These are phyloP conservation scores for Metarhizium humberi DNA, from an alignment of 2,329 filamentous ascomycete genomes.

Conservation along the genomic window DNA sequence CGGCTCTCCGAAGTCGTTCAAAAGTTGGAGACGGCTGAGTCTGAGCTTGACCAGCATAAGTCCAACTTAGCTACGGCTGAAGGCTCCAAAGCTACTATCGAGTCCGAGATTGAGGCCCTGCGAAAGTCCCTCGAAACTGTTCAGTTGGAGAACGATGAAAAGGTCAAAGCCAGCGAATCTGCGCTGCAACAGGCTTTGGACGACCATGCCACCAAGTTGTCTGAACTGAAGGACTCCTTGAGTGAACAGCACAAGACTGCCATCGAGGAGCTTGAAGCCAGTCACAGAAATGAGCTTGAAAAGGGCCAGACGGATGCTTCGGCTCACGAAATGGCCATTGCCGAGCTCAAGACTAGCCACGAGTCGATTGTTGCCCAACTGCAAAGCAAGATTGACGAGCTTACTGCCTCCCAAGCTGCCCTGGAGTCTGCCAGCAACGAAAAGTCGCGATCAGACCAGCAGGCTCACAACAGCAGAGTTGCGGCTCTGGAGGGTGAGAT, in stretches of 20 bases:
- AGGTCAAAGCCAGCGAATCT: slow-evolving; percentile 22
- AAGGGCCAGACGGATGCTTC: slow-evolving; percentile 34
- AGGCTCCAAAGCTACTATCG: slow-evolving; percentile 37
- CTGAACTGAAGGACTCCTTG: slow-evolving; percentile 39
- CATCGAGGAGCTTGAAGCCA: slow-evolving; percentile 41
- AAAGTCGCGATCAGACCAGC: slow-evolving; percentile 34
- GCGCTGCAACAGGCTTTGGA: slow-evolving; percentile 29
- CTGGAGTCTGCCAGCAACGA: slow-evolving; percentile 35
- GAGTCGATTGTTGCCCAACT: slow-evolving; percentile 37
- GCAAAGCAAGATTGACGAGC: slow-evolving; percentile 45
- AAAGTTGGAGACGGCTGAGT: slow-evolving; percentile 41
- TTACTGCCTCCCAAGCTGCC: slow-evolving; percentile 36
- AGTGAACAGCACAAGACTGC: slow-evolving; percentile 38
- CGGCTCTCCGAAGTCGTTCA: slow-evolving; percentile 39
- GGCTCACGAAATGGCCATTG: slow-evolving; percentile 38
- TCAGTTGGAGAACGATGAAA: slow-evolving; percentile 24
- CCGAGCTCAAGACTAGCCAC: slow-evolving; percentile 41
- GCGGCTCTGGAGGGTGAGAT: slow-evolving; percentile 43
- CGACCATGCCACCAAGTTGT: slow-evolving; percentile 40
- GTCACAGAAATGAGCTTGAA: slow-evolving; percentile 41
- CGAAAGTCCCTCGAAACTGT: slow-evolving; percentile 40
- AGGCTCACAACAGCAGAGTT: slow-evolving; percentile 35
- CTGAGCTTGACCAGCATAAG: slow-evolving; percentile 41
- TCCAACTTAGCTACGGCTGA: slow-evolving; percentile 38
- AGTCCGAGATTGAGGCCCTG: slow-evolving; percentile 37